A percentile compares a stretch with the other conserved stretches of the same genome.
These are phyloP conservation scores for Alnus glutinosa DNA, from an alignment of 306 rosid genomes.

Conservation along the genomic window DNA sequence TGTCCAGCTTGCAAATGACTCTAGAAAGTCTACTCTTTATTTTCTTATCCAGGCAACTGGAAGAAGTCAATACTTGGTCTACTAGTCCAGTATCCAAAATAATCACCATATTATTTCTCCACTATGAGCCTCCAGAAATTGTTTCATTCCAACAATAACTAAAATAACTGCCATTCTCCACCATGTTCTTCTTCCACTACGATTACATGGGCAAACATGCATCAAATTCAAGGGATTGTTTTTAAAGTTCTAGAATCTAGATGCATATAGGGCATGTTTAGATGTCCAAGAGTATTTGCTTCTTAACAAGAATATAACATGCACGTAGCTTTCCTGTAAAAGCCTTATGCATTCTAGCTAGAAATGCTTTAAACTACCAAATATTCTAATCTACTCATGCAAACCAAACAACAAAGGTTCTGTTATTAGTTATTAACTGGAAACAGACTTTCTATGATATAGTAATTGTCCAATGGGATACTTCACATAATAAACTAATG, in stretches of 20 bases:
- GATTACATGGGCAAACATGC: background rate
- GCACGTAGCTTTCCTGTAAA: background rate
- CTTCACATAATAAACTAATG: background rate
- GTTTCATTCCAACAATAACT: background rate
- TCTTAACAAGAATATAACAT: background rate
- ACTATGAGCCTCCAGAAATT: background rate
- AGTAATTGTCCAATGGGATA: background rate
- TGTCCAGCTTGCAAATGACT: background rate
- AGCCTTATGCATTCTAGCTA: background rate
- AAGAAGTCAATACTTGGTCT: background rate
- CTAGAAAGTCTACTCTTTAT: background rate
- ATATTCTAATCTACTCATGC: background rate
- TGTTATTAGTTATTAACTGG: background rate
- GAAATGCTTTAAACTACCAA: conserved; percentile 13
- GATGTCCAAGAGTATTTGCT: background rate
- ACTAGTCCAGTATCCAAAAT: background rate
- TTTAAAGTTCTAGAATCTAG: background rate
- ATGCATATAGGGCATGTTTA: background rate
- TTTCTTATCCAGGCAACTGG: background rate
- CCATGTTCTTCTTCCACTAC: conserved; percentile 1
- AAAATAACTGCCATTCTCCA: background rate
- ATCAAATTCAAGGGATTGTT: background rate
- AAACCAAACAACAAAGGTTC: conserved; percentile 13
- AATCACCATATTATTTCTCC: background rate
- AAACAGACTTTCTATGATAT: background rate